Conservation (phyloP, 106 monocot species). For the Xerophyta viscosa region DNA sequence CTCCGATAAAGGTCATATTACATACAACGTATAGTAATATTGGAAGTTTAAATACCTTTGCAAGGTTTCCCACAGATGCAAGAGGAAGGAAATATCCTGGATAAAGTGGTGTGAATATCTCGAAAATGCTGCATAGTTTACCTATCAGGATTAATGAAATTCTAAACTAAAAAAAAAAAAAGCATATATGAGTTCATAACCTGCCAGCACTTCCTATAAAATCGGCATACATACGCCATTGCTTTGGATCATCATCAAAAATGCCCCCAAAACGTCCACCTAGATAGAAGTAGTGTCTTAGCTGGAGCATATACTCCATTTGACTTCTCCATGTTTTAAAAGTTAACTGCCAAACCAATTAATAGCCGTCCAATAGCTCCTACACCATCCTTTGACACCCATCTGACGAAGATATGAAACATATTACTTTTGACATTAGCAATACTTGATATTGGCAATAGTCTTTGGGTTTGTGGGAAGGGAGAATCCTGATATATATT, state of each 20-base stretch:
- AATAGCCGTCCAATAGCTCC: constrained; percentile 91
- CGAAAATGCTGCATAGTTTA: constrained; percentile 70
- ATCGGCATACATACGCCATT: constrained; percentile 99
- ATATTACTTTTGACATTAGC: too few species aligned
- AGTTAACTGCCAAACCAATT: constrained; percentile 45
- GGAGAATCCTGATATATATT: too few species aligned
- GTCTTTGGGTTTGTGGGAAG: constrained; percentile 1
- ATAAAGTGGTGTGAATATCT: constrained; percentile 68
- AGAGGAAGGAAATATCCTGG: constrained; percentile 87
- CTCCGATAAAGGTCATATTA: too few species aligned
- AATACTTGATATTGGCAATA: too few species aligned
- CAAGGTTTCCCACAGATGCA: constrained; percentile 85
- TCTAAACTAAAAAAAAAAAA: too few species aligned
- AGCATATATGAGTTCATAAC: constrained; percentile 13
- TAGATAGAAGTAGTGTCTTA: constrained; percentile 21
- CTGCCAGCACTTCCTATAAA: constrained; percentile 97
- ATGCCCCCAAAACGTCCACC: constrained; percentile 85
- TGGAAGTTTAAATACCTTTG: constrained; percentile 49
- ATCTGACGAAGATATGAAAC: too few species aligned
- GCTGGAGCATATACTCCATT: constrained; percentile 1
- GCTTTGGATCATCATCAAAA: constrained; percentile 95
- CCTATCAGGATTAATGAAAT: background rate
- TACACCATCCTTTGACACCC: constrained; percentile 98
- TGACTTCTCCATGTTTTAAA: constrained; percentile 2
- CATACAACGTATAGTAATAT: background rate